Evolutionary conservation across 495 filamentous ascomycete genomes (phyloP), one percentile per base, ranked within the genome.

Genomic region (Acidomyces sp.): DNA sequence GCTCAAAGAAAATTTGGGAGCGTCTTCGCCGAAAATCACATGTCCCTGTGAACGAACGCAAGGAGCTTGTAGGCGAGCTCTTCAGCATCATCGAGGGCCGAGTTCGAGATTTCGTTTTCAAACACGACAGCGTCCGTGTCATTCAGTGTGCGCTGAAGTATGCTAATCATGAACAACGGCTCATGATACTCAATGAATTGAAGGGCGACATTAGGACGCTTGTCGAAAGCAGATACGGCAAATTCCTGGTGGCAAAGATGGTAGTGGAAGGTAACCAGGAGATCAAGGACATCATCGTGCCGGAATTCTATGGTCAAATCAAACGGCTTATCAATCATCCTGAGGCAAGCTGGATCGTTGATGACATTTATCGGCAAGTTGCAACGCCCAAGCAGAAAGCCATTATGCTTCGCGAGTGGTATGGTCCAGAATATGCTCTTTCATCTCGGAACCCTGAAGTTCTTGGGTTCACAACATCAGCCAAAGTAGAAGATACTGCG

Each of bases 61-160:
- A 88, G 58, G 71, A 77, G 57, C 71, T 96, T 15, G 79, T 96
- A 23, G 72, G 73, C 17, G 87, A 96, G 65, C 69, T 96, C 4
- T 94, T 86, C 58, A 73, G 76, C 35, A 87, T 96, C 50, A 80
- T 94, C 53, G 92, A 80, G 4, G 86, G 85, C 16, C 71, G 78
- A 13, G 78, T 96, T 51, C 85, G 84, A 55, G 92, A 95, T 34
- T 93, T 94, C 46, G 88, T 94, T 18, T 81, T 99, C 65, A 99
- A 96, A 68, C 92, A 99, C 59, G 92, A 99, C 54, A 82, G 86
- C 7, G 90, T 93, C 18, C 72, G 92, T 37, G 83, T 93, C 32
- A 76, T 99, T 21, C 92, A 99, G 65, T 93, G 85, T 6, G 88
- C 86, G 21, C 70, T 99, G 60, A 99, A 96, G 61, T 96, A 96